phyloP scores from a whole-genome alignment of 257 asterid species.

The Gentiana macrophylla region DNA sequence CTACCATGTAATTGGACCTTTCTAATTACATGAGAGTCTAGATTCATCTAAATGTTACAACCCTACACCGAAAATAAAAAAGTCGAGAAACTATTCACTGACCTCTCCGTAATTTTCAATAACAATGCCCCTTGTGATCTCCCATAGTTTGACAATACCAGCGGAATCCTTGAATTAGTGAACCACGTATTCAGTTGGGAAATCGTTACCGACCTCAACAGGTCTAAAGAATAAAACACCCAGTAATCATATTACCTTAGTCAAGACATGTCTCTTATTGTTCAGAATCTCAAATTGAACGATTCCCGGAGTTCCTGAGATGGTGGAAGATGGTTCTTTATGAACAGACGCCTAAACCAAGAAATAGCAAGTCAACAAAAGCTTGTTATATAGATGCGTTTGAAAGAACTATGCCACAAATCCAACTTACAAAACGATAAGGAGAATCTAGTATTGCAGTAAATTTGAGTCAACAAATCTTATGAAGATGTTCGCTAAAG shows the following conservation, averaged over 20 bases:
- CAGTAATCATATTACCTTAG: slow-evolving; percentile 48
- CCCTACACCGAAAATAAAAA: not conserved
- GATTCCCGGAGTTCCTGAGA: slow-evolving; percentile 70
- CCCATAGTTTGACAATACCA: slow-evolving; percentile 92
- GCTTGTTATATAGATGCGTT: not conserved
- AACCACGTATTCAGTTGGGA: slow-evolving; percentile 6
- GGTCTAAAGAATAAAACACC: not conserved
- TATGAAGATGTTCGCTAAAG: slow-evolving; percentile 4
- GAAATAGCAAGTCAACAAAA: slow-evolving; percentile 5
- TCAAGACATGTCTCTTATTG: slow-evolving; percentile 82
- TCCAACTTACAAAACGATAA: not conserved
- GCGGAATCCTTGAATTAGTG: slow-evolving; percentile 60
- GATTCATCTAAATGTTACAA: not conserved
- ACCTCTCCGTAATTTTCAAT: slow-evolving; percentile 92
- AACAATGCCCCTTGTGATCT: slow-evolving; percentile 86
- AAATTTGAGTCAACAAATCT: not conserved
- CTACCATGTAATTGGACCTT: not conserved
- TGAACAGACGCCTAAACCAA: slow-evolving; percentile 66
- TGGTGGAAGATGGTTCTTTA: slow-evolving; percentile 67
- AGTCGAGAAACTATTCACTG: slow-evolving; percentile 17
- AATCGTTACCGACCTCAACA: not conserved
- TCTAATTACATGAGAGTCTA: not conserved
- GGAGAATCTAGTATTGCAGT: not conserved
- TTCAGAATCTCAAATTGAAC: slow-evolving; percentile 94
- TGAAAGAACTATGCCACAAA: not conserved